phyloP scores from a whole-genome alignment of 768 basidiomycete species.

The Rhizopogon sp. region DNA sequence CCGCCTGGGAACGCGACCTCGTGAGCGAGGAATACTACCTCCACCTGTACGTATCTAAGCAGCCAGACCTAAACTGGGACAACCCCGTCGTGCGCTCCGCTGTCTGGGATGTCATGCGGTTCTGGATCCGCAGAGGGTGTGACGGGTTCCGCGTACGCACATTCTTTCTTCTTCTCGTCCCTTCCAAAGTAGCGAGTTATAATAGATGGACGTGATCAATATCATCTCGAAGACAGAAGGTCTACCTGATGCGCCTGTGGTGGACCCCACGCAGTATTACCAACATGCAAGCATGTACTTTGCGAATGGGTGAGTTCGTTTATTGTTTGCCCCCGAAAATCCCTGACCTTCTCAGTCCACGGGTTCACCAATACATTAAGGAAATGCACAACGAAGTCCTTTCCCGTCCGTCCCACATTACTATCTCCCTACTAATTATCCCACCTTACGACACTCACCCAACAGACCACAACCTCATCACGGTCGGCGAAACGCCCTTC shows the following conservation, averaged over 20 bases:
- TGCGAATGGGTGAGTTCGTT: slow-evolving; percentile 49
- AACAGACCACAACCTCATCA: slow-evolving; percentile 53
- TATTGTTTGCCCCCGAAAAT: not conserved
- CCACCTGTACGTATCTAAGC: slow-evolving; percentile 60
- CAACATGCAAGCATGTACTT: slow-evolving; percentile 51
- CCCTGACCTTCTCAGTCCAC: slow-evolving; percentile 37
- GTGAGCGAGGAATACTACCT: slow-evolving; percentile 66
- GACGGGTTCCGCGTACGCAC: slow-evolving; percentile 67
- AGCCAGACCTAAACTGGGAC: slow-evolving; percentile 79
- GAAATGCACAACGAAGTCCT: slow-evolving; percentile 64
- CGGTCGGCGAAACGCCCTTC: slow-evolving; percentile 61
- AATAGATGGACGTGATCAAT: slow-evolving; percentile 69
- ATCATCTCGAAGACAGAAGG: slow-evolving; percentile 58
- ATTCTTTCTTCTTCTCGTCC: not conserved
- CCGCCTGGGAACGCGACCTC: slow-evolving; percentile 70
- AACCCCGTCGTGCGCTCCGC: slow-evolving; percentile 55
- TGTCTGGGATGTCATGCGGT: slow-evolving; percentile 61
- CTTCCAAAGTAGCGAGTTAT: not conserved
- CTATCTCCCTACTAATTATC: slow-evolving; percentile 3
- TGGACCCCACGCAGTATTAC: slow-evolving; percentile 41
- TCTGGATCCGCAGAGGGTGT: slow-evolving; percentile 71
- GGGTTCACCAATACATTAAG: slow-evolving; percentile 60
- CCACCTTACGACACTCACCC: not conserved
- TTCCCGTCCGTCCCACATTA: slow-evolving; percentile 38
- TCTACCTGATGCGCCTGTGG: slow-evolving; percentile 62